Evolutionary conservation across 1,284 basidiomycete species (phyloP).

Genomic region (Nidula niveotomentosa): DNA sequence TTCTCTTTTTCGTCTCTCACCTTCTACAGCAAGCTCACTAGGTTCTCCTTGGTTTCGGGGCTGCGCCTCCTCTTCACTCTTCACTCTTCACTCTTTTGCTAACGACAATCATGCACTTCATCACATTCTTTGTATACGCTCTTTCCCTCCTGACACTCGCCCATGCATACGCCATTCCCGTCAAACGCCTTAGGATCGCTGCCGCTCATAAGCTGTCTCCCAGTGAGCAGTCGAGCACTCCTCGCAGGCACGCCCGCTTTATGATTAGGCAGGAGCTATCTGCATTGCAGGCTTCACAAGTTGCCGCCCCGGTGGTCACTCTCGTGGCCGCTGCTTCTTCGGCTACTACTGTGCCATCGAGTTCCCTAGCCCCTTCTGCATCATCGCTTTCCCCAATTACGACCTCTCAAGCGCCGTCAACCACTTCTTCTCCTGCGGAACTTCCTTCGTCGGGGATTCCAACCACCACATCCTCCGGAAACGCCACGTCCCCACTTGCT

Average conservation of each 20-base stretch:
- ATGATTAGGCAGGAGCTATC: neutral
- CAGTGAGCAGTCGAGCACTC: neutral
- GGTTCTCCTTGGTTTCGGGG: no score
- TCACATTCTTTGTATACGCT: slow-evolving; percentile 15
- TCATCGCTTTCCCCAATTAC: neutral
- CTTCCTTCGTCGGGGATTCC: no score
- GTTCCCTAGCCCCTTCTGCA: slow-evolving; percentile 8
- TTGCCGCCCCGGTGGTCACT: neutral
- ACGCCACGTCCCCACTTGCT: slow-evolving; percentile 1
- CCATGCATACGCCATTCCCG: slow-evolving; percentile 22
- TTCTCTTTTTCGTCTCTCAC: no score
- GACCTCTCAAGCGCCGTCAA: no score
- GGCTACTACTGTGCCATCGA: slow-evolving; percentile 5
- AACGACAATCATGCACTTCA: slow-evolving; percentile 17
- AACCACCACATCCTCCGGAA: no score
- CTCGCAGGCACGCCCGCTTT: neutral
- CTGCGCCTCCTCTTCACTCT: neutral
- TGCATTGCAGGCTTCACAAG: neutral
- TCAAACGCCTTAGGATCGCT: slow-evolving; percentile 14
- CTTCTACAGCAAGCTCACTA: no score
- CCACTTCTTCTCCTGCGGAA: no score
- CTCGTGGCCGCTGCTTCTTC: slow-evolving; percentile 4
- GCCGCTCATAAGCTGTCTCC: slow-evolving; percentile 1
- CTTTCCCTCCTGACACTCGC: slow-evolving; percentile 18
- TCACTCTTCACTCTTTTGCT: neutral